Percentiles rank a stretch among this genome's conserved stretches.
Conservation (phyloP, 805 yeast species). For the Yarrowia sp. region DNA sequence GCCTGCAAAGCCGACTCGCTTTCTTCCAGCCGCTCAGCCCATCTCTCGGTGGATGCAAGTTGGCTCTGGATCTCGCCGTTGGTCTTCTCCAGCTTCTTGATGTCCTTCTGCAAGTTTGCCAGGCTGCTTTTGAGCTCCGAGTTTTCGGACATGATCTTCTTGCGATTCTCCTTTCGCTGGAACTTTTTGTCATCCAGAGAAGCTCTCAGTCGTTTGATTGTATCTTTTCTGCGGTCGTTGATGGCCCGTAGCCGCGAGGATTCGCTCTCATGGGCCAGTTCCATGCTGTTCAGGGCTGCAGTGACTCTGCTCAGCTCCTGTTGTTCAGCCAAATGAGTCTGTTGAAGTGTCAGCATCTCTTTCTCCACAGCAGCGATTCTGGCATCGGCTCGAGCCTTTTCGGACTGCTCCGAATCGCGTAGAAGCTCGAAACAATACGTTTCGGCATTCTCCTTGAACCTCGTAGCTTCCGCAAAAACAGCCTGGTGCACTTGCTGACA, state of each 20-base stretch:
- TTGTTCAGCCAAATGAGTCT: neutral
- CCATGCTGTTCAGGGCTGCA: neutral
- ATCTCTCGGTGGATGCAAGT: neutral
- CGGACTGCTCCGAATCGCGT: neutral
- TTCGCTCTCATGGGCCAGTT: neutral
- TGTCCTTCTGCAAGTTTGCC: neutral
- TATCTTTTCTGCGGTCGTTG: neutral
- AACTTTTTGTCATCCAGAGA: slow-evolving; percentile 8
- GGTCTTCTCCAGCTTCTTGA: slow-evolving; percentile 2
- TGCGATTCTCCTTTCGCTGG: slow-evolving; percentile 7
- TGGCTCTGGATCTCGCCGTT: slow-evolving; percentile 11
- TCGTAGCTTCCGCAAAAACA: neutral
- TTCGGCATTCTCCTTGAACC: slow-evolving; percentile 9
- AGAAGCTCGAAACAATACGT: slow-evolving; percentile 15
- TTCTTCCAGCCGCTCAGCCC: slow-evolving; percentile 3
- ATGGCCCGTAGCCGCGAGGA: neutral
- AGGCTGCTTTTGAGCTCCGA: neutral
- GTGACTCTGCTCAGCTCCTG: neutral
- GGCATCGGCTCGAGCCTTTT: slow-evolving; percentile 1
- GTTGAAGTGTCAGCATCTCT: neutral
- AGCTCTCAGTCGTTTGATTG: neutral
- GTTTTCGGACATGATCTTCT: slow-evolving; percentile 13
- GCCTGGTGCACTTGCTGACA: slow-evolving; percentile 7
- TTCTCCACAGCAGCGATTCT: neutral
- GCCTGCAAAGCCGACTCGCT: neutral